phyloP scores from a whole-genome alignment of 2,329 filamentous ascomycete species.

The Phyllosticta capitalensis region DNA sequence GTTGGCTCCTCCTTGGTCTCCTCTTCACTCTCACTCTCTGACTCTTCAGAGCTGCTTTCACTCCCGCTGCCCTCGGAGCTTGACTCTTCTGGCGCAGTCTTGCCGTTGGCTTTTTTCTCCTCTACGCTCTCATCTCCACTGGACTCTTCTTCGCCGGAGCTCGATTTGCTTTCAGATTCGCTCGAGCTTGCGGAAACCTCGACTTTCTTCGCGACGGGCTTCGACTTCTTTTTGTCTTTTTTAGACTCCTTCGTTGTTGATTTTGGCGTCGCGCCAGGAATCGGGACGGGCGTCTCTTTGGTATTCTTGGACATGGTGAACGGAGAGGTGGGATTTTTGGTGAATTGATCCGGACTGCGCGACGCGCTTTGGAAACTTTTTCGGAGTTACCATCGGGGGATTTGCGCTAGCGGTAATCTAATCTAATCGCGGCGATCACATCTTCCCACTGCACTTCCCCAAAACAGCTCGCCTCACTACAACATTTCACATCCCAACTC shows the following conservation, averaged over 20 bases:
- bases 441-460: constrained; percentile 1
- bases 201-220: not conserved
- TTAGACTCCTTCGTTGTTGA: constrained; percentile 11
- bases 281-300: constrained; percentile 25
- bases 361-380: constrained; percentile 6
- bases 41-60: not conserved
- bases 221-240: not conserved
- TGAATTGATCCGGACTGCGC: not conserved
- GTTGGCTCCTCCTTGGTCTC: constrained; percentile 20
- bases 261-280: constrained; percentile 21
- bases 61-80: constrained; percentile 12
- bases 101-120: not conserved
- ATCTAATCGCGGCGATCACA: constrained; percentile 7
- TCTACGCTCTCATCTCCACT: constrained; percentile 8
- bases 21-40: constrained; percentile 26
- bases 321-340: constrained; percentile 14
- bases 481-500: not conserved
- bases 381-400: not conserved
- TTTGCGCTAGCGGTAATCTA: constrained; percentile 4
- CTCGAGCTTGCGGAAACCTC: not conserved
- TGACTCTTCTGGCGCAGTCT: not conserved
- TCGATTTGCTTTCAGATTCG: constrained; percentile 4
- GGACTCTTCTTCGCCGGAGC: constrained; percentile 2
- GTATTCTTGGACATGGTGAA: constrained; percentile 23
- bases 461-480: not conserved